These are phyloP conservation scores for Lentinus tigrinus DNA, from an alignment of 768 basidiomycete genomes.

Conservation along the genomic window DNA sequence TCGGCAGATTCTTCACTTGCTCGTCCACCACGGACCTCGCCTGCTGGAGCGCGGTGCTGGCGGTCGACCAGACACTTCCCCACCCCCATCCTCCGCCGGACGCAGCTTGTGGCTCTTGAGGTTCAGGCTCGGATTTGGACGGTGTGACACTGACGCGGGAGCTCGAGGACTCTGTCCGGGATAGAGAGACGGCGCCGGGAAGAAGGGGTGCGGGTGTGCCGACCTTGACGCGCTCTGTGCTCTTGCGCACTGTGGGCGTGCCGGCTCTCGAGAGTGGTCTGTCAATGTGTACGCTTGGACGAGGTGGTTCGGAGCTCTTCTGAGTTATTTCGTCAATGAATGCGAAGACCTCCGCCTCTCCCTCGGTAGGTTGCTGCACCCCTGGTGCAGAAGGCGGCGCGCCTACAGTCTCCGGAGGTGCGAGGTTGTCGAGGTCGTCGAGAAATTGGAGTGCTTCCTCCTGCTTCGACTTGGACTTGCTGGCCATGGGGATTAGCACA, in stretches of 20 bases:
- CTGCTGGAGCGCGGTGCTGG: slow-evolving; percentile 83
- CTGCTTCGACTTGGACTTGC: slow-evolving; percentile 71
- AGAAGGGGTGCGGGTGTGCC: slow-evolving; percentile 43
- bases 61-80: slow-evolving; percentile 87
- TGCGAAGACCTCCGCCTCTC: slow-evolving; percentile 82
- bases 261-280: slow-evolving; percentile 62
- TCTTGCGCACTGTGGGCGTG: slow-evolving; percentile 72
- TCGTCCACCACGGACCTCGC: slow-evolving; percentile 89
- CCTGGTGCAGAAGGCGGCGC: slow-evolving; percentile 27
- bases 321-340: slow-evolving; percentile 95
- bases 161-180: slow-evolving; percentile 24
- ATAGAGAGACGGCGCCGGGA: slow-evolving; percentile 34
- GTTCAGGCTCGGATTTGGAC: slow-evolving; percentile 5
- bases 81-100: slow-evolving; percentile 67
- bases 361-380: slow-evolving; percentile 34
- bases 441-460: slow-evolving; percentile 91
- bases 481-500: slow-evolving; percentile 29
- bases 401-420: slow-evolving; percentile 25
- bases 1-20: slow-evolving; percentile 84
- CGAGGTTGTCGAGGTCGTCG: slow-evolving; percentile 87
- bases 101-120: slow-evolving; percentile 17
- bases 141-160: slow-evolving; percentile 18
- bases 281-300: slow-evolving; percentile 54
- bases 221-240: slow-evolving; percentile 72
- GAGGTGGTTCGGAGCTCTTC: slow-evolving; percentile 80